Base-by-base conservation (phyloP, 495 filamentous ascomycete species). In the Opeltia flavorubescens region DNA sequence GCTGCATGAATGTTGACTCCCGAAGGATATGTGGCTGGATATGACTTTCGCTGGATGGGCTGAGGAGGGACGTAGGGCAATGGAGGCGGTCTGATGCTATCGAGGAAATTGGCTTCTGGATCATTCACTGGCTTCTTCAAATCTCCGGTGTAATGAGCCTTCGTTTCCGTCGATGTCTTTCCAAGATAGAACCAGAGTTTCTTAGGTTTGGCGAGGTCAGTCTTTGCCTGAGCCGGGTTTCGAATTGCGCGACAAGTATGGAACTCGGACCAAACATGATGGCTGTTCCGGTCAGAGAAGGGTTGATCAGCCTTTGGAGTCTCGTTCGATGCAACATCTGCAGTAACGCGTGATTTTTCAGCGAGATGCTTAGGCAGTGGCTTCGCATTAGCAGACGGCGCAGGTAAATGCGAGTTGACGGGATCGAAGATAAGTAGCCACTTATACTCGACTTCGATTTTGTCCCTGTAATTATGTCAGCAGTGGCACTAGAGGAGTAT, bases 101-200 rank as follows among this genome's bases (percentile, higher is more conserved):
- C 71, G 42, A 77, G 63, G 68, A 79, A 74, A 66, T 75, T 79
- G 49, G 74, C 68, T 50, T 65, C 67, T 47, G 66, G 66, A 58
- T 80, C 74, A 62, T 76, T 71, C 59, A 73, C 57, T 50, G 66
- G 51, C 39, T 74, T 78, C 31, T 65, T 64, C 50, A 72, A 77
- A 67, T 93, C 81, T 52, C 91, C 83, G 25, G 91, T 94, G 68
- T 87, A 98, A 58, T 94, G 84, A 36, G 86, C 81, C 63, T 81
- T 88, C 56, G 87, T 83, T 59, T 98, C 91, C 17, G 91, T 96
- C 38, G 89, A 95, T 41, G 70, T 76, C 56, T 77, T 74, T 15
- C 84, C 85, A 52, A 98, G 71, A 62, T 95, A 98, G 64, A 84
- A 77, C 89, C 89, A 98, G 46, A 94, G 63, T 54, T 83, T 78